Base-by-base conservation (phyloP, 192 early-diverging fungal species). In the Coemansia sp. region DNA sequence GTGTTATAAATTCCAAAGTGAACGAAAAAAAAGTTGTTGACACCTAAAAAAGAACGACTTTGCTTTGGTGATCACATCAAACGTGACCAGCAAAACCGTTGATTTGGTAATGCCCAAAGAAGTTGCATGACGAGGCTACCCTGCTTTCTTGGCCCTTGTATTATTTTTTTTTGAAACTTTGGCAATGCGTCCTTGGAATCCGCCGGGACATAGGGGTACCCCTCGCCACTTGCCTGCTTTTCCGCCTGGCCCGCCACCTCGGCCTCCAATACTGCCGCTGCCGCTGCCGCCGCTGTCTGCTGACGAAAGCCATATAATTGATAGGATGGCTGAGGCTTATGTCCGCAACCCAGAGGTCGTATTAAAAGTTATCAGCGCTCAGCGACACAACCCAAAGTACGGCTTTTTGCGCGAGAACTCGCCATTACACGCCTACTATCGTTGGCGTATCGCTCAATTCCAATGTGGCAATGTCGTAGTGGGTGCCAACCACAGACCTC, bases 291-390 rank as follows among this genome's bases (percentile, higher is more conserved):
- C 37, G 17, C 33, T 26, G 5, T 43, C 70, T 0, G 38, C 39
- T 1, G 75, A 71, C 17, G 68, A 71, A n/a, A 40, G 22, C 1
- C 43, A 27, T 12, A 21, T 39, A 3, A 60, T 77, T 15, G 75
- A 77, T 10, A 71, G 68, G 55, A 77, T 77, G 65, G 75, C 69
- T 32, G 54, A 61, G 27, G 40, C 61, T 39, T 48, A 65, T 18
- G 21, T 36, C 10, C 62, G 58, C 27, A 71, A 68, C 46, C 69
- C 75, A 21, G 64, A 60, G 34, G 35, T 71, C 2, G 65, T 72
- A 3, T 46, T 56, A 19, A 68, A 68, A 60, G 68, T 72, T 12
- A 60, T 43, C 26, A 17, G 52, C 44, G 56, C 65, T 6, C 69
- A 71, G 12, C 18, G 40, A 0, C 34, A 60, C 34, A 65, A 61